Evolutionary conservation across 108 stramenopile genomes (phyloP).

Genomic region (Skeletonema costatum): DNA sequence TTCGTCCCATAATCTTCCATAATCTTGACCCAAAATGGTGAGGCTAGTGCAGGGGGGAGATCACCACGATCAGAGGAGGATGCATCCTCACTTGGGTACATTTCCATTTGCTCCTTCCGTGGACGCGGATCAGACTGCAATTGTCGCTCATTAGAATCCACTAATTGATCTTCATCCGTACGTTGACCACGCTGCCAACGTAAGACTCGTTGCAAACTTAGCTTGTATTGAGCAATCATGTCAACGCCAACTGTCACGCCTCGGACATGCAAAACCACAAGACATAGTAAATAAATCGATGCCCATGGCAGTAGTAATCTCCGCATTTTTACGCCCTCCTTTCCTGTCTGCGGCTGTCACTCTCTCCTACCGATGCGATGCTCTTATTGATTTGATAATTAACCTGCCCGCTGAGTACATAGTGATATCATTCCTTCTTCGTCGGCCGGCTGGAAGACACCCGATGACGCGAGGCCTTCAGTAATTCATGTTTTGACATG

Average conservation of each 20-base stretch:
- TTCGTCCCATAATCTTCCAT: constrained; percentile 28
- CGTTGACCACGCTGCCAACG: too few species aligned
- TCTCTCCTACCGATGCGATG: background rate
- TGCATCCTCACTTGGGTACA: background rate
- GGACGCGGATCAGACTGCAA: too few species aligned
- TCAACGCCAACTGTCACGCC: background rate
- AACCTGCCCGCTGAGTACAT: background rate
- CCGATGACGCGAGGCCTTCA: too few species aligned
- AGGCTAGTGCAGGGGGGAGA: constrained; percentile 3
- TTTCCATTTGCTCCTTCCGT: too few species aligned
- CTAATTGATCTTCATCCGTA: too few species aligned
- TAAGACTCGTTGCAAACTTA: too few species aligned
- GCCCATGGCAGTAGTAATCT: background rate
- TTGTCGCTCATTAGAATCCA: too few species aligned
- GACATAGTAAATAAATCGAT: background rate
- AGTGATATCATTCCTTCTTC: too few species aligned
- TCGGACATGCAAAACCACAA: background rate
- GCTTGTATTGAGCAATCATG: too few species aligned
- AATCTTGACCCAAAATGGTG: constrained; percentile 37
- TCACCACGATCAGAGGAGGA: background rate
- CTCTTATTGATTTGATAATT: background rate
- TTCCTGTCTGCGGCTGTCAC: too few species aligned
- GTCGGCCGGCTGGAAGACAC: too few species aligned
- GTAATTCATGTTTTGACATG: too few species aligned
- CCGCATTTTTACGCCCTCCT: background rate